Conservation (phyloP, 2,329 filamentous ascomycete species). For the Cercospora sesami region DNA sequence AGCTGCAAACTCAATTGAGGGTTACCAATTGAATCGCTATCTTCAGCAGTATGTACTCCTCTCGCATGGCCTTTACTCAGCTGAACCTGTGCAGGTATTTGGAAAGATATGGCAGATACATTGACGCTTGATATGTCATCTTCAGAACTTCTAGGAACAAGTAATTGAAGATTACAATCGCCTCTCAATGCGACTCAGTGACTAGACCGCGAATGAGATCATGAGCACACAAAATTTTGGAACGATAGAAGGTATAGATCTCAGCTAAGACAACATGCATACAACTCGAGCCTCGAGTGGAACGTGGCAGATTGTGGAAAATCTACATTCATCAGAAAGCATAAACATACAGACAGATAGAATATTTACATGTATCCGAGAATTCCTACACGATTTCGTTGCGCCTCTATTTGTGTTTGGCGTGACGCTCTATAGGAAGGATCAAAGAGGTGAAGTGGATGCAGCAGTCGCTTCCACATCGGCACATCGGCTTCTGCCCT, state of each 20-base stretch:
- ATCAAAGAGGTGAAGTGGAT: neutral
- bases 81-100: constrained; percentile 42
- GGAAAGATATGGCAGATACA: constrained; percentile 29
- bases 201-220: neutral
- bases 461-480: neutral
- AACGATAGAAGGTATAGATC: neutral
- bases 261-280: neutral
- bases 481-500: neutral
- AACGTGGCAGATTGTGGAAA: neutral
- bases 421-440: neutral
- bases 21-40: constrained; percentile 48
- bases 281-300: neutral
- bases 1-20: constrained; percentile 44
- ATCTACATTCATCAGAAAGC: neutral
- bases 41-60: constrained; percentile 47
- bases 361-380: neutral
- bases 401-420: neutral
- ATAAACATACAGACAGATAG: neutral
- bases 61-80: neutral
- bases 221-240: neutral
- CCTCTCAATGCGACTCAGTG: neutral
- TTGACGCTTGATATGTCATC: neutral
- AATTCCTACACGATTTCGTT: neutral
- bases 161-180: neutral
- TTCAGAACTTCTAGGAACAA: neutral